Conservation (phyloP, 108 stramenopile species). For the Nitzschia palea region DNA sequence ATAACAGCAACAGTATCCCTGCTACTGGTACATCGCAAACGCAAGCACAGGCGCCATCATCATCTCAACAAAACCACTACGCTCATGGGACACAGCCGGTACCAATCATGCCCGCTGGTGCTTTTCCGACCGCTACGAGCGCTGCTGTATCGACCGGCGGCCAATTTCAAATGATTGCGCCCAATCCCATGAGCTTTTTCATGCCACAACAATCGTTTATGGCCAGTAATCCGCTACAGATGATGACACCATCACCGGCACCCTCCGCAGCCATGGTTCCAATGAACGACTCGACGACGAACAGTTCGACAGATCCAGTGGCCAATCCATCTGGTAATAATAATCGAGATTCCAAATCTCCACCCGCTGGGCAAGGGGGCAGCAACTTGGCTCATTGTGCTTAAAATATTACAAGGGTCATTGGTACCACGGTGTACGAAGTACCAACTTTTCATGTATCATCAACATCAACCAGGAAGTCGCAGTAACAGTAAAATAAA, state of each 20-base stretch:
- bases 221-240: too few relatives aligned
- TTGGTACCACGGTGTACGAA: too few relatives aligned
- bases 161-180: neutral
- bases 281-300: too few relatives aligned
- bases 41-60: too few relatives aligned
- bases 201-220: neutral
- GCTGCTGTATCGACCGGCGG: neutral
- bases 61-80: neutral
- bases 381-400: conserved; percentile 20
- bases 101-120: neutral
- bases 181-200: neutral
- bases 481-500: too few relatives aligned
- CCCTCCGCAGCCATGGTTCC: neutral
- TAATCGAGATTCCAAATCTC: neutral
- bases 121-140: neutral
- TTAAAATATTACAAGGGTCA: too few relatives aligned
- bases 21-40: too few relatives aligned
- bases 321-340: neutral
- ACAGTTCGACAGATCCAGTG: too few relatives aligned
- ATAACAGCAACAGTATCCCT: too few relatives aligned
- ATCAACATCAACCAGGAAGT: too few relatives aligned
- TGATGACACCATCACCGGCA: too few relatives aligned
- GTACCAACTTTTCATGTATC: too few relatives aligned
- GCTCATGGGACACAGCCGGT: neutral
- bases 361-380: conserved; percentile 2